Conservation (phyloP, 441 rosid genomes). For the Euphorbia neoarborescens region DNA sequence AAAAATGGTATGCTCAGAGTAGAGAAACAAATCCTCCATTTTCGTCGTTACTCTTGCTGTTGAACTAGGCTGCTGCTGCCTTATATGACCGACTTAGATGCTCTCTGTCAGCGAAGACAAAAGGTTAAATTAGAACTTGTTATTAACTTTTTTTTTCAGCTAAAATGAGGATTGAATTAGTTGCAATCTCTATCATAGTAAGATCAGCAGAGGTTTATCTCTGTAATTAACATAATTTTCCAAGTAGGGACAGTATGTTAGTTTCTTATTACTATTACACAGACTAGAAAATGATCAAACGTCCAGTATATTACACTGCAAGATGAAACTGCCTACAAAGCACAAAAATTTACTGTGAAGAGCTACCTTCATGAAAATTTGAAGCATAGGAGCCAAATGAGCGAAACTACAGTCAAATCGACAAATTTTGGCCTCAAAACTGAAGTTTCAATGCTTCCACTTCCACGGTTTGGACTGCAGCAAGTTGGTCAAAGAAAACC, state of each 20-base stretch:
- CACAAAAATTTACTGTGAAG: background rate
- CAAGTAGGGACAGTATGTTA: background rate
- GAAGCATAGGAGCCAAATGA: background rate
- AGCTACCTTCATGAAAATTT: background rate
- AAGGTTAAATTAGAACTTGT: background rate
- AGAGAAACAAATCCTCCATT: background rate
- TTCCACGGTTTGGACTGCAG: background rate
- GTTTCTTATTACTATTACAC: background rate
- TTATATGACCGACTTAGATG: slow-evolving; percentile 1
- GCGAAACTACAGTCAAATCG: too few species aligned
- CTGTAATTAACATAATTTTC: too few species aligned
- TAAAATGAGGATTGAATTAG: background rate
- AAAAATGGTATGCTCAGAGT: slow-evolving; percentile 1
- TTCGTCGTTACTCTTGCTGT: background rate
- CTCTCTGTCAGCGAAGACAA: background rate
- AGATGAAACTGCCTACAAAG: background rate
- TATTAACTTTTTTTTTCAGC: background rate
- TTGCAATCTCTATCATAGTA: too few species aligned
- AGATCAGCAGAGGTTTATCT: too few species aligned
- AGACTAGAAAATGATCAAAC: background rate
- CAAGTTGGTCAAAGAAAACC: background rate
- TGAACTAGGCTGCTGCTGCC: background rate
- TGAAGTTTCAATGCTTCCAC: background rate
- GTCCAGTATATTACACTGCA: too few species aligned
- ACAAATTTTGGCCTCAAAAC: background rate